Base-by-base conservation (phyloP, 2,329 filamentous ascomycete genomes). In the Raffaelea ambrosiae region DNA sequence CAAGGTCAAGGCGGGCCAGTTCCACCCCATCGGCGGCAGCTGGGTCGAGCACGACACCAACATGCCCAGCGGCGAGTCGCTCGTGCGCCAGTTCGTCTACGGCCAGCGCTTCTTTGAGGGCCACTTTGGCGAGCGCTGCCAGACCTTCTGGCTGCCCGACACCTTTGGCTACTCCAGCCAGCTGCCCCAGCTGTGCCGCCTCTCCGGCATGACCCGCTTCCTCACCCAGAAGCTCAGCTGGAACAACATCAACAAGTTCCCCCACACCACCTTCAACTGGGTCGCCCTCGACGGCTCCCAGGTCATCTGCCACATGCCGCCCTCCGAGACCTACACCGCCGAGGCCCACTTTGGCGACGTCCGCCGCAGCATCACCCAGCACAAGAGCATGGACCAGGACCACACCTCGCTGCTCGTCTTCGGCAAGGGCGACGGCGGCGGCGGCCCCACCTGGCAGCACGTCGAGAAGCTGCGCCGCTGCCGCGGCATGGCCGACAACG, bases 41-140 rank as follows among this genome's bases (percentile, higher is more conserved):
- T 98, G 93, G 93, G 91, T 98, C 16, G 93, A 98, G 63, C 93
- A 98, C 61, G 93, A 98, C 63, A 98, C 93, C 54, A 98, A 98
- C 61, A 77, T 98, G 76, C 93, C 93, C 0, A 91, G 89, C 58
- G 93, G 93, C 43, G 93, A 98, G 67, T 95, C 91, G 2, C 76
- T 98, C 35, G 85, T 93, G 42, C 81, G 93, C 39, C 93, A 98
- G 63, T 98, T 98, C 62, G 64, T 98, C 43, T 96, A 96, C 57
- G 93, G 93, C 3, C 93, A 98, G 63, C 78, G 93, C 38, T 95
- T 91, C 69, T 98, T 95, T 57, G 86, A 98, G 65, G 87, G 85
- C 64, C 83, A 88, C 56, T 98, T 98, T 63, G 93, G 93, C 40
- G 78, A 86, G 59, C 81, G 93, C 54, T 91, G 84, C 65, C 80